Evolutionary conservation across 331 rosid genomes (phyloP).

Genomic region (Rosa hybrid): DNA sequence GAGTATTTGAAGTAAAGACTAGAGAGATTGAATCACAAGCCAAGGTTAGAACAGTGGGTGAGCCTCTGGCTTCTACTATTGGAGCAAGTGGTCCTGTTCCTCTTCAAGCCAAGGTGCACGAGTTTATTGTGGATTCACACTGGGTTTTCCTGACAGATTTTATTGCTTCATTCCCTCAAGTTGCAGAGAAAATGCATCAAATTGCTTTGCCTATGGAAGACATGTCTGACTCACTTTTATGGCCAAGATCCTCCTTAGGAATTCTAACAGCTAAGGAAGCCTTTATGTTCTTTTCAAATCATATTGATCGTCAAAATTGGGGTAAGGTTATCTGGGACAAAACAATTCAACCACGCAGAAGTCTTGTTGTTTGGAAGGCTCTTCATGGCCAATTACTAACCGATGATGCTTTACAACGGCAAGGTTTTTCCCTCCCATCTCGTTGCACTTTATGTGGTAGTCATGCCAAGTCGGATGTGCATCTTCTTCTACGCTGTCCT

Average conservation of each 20-base stretch:
- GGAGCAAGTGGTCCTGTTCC: neutral
- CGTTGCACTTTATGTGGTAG: neutral
- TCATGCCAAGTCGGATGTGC: neutral
- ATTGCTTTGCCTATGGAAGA: neutral
- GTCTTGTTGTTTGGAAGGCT: neutral
- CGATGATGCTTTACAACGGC: neutral
- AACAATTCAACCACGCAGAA: neutral
- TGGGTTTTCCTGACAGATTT: neutral
- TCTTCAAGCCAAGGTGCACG: neutral
- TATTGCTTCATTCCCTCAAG: neutral
- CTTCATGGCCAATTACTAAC: neutral
- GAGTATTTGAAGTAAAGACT: too few relatives aligned
- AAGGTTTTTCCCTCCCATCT: neutral
- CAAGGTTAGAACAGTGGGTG: too few relatives aligned
- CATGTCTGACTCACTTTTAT: neutral
- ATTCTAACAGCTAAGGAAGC: neutral
- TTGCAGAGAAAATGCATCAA: neutral
- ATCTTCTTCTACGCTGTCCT: too few relatives aligned
- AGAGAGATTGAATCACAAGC: too few relatives aligned
- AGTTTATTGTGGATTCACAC: neutral
- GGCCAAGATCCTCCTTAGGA: neutral
- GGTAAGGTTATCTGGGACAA: neutral
- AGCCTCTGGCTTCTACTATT: neutral
- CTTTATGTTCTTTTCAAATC: neutral
- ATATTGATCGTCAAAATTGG: neutral